Evolutionary conservation across 805 yeast genomes (phyloP).

Genomic region (Ogataea henricii): DNA sequence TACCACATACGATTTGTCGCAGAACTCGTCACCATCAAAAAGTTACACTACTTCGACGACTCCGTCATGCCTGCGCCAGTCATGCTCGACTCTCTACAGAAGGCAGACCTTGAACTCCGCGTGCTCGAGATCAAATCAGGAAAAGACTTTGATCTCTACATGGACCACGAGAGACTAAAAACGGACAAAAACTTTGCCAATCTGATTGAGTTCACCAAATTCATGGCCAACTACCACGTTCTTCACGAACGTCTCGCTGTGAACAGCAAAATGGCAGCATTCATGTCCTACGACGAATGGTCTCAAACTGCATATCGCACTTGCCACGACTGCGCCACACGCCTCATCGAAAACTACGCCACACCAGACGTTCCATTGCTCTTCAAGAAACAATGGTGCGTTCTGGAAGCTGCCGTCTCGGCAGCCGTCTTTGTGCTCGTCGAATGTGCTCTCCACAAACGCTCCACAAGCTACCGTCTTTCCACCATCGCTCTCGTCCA

Average conservation of each 20-base stretch:
- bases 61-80: conserved; percentile 13
- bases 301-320: conserved; percentile 18
- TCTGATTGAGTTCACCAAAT: conserved; percentile 21
- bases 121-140: conserved; percentile 24
- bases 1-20: conserved; percentile 27
- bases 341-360: conserved; percentile 19
- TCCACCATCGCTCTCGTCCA: conserved; percentile 18
- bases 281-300: conserved; percentile 31
- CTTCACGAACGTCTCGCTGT: conserved; percentile 31
- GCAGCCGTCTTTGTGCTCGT: conserved; percentile 33
- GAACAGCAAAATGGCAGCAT: conserved; percentile 32
- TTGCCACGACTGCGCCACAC: conserved; percentile 27
- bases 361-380: conserved; percentile 17
- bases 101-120: conserved; percentile 31
- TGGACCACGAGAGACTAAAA: conserved; percentile 21
- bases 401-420: conserved; percentile 28
- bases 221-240: conserved; percentile 19
- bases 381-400: conserved; percentile 28
- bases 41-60: conserved; percentile 30
- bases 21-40: conserved; percentile 30
- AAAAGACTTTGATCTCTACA: conserved; percentile 23
- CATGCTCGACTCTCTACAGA: conserved; percentile 20
- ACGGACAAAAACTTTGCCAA: conserved; percentile 15
- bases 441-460: conserved; percentile 31
- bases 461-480: conserved; percentile 19